These are phyloP conservation scores for Cercospora zeina DNA, from an alignment of 2,329 filamentous ascomycete species.

Conservation along the genomic window DNA sequence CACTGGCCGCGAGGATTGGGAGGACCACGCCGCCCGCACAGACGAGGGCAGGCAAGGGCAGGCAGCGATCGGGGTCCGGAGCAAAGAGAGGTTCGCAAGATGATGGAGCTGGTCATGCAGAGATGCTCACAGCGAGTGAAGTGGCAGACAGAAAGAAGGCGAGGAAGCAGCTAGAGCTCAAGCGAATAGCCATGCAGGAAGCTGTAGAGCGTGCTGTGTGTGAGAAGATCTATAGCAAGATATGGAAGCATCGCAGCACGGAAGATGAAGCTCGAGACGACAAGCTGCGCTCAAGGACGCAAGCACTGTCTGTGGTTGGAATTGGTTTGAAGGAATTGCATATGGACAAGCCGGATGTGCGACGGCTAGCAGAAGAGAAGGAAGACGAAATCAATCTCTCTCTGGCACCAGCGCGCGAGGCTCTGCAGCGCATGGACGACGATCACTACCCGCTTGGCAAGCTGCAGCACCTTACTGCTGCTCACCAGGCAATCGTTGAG, in stretches of 20 bases:
- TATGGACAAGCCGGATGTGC: conserved; percentile 64
- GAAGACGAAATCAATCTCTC: conserved; percentile 69
- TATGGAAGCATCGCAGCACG: conserved; percentile 88
- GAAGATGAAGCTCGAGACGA: conserved; percentile 95
- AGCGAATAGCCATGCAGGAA: conserved; percentile 77
- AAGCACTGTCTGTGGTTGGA: conserved; percentile 83
- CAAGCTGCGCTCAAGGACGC: conserved; percentile 90
- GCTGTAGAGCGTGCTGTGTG: conserved; percentile 74
- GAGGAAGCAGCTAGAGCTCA: conserved; percentile 74
- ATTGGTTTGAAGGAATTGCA: conserved; percentile 85
- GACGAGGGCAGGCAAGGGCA: conserved; percentile 56
- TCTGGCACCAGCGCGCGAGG: conserved; percentile 66
- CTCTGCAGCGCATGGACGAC: conserved; percentile 78
- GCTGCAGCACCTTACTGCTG: conserved; percentile 79
- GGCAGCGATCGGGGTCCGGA: conserved; percentile 47
- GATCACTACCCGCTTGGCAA: conserved; percentile 88
- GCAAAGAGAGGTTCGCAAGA: conserved; percentile 40
- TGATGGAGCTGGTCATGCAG: conserved; percentile 44
- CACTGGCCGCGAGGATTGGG: conserved; percentile 71
- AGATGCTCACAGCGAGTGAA: conserved; percentile 87
- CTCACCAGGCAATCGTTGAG: conserved; percentile 93
- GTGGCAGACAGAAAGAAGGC: conserved; percentile 77
- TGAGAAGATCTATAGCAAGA: conserved; percentile 66
- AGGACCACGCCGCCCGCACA: conserved; percentile 64
- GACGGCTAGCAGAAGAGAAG: conserved; percentile 55